Conservation (phyloP, 2,329 filamentous ascomycete genomes). For the Fusarium albidum region DNA sequence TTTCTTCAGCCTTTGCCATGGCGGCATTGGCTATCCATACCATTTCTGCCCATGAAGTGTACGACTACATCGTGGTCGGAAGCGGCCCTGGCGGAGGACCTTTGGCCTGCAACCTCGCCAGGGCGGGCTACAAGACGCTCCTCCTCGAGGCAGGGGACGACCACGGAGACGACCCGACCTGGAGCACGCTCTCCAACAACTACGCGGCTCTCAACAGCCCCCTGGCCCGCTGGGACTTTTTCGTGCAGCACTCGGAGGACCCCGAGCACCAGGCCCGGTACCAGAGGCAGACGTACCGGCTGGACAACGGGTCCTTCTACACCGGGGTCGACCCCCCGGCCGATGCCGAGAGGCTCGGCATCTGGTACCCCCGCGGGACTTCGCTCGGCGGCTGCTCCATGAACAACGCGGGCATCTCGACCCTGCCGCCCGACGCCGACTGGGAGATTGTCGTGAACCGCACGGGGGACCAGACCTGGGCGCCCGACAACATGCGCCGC, state of each 20-base stretch:
- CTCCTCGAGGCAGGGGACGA: conserved; percentile 70
- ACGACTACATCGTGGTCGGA: conserved; percentile 69
- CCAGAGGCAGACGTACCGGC: conserved; percentile 66
- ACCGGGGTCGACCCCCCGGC: conserved; percentile 52
- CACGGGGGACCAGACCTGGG: conserved; percentile 69
- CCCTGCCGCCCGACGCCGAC: conserved; percentile 67
- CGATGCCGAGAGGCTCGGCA: no score
- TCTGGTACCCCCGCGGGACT: no score
- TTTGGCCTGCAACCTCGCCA: conserved; percentile 64
- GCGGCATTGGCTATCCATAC: no score
- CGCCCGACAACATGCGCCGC: conserved; percentile 64
- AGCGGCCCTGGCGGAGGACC: conserved; percentile 69
- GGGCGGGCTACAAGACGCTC: conserved; percentile 66
- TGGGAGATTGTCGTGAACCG: conserved; percentile 64
- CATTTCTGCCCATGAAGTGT: no score
- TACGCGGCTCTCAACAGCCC: conserved; percentile 64
- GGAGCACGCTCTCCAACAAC: conserved; percentile 58
- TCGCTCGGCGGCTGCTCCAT: conserved; percentile 63
- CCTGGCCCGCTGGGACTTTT: conserved; percentile 75
- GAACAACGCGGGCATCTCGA: conserved; percentile 68
- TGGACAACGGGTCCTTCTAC: conserved; percentile 58
- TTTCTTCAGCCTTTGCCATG: no score
- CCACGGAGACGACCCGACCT: conserved; percentile 60
- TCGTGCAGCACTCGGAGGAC: conserved; percentile 67
- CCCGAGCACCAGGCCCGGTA: conserved; percentile 61